A percentile compares a stretch with the other conserved stretches of the same genome.
These are phyloP conservation scores for Strobilomyces confusus DNA, from an alignment of 768 basidiomycete genomes.

Conservation along the genomic window DNA sequence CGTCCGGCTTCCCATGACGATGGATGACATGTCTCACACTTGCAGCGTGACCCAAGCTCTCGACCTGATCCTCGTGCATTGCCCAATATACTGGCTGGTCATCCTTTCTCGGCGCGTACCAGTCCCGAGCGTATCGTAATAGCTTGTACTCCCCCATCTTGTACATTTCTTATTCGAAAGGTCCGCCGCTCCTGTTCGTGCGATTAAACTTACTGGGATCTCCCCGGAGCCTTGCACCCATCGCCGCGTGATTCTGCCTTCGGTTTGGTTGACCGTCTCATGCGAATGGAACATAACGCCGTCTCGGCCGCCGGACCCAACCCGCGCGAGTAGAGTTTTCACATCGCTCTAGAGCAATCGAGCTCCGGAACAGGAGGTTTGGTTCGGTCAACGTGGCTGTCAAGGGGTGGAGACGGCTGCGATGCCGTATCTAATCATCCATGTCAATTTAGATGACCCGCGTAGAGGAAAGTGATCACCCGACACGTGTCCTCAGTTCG, in stretches of 20 bases:
- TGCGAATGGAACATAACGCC: not conserved
- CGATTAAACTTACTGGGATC: not conserved
- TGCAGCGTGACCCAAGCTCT: not conserved
- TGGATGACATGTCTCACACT: not conserved
- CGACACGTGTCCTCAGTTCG: too few relatives aligned
- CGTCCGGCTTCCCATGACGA: not conserved
- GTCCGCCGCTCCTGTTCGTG: not conserved
- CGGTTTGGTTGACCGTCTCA: not conserved
- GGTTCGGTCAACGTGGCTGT: not conserved
- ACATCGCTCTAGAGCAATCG: not conserved
- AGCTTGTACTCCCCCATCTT: not conserved
- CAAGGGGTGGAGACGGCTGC: not conserved
- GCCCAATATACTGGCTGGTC: not conserved
- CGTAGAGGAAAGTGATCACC: too few relatives aligned
- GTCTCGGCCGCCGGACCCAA: not conserved
- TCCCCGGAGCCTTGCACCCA: too few relatives aligned
- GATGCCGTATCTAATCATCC: too few relatives aligned
- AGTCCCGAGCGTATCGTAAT: not conserved
- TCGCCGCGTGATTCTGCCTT: constrained; percentile 1
- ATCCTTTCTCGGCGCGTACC: not conserved
- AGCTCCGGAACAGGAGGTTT: not conserved
- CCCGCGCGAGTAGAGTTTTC: not conserved
- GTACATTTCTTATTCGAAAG: constrained; percentile 2
- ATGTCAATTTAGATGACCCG: too few relatives aligned
- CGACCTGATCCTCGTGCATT: not conserved